A percentile compares a stretch with the other conserved stretches of the same genome.
Conservation (phyloP, 2,329 filamentous ascomycete species). For the Purpureocillium takamizusanense region DNA sequence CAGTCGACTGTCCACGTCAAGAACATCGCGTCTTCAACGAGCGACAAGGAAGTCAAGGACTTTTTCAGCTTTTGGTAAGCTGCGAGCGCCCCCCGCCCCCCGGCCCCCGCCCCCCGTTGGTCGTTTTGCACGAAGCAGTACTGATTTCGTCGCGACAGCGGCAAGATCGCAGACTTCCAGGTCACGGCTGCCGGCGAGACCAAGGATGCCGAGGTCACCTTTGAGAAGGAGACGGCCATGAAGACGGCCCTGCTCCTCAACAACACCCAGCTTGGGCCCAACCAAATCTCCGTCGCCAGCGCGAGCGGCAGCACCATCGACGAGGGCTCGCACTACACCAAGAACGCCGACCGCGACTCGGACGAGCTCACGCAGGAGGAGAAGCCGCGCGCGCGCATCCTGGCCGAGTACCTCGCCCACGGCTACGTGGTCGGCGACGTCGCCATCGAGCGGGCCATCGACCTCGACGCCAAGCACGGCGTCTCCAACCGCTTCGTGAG, state of each 20-base stretch:
- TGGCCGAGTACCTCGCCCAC: slow-evolving; percentile 93
- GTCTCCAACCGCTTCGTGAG: slow-evolving; percentile 71
- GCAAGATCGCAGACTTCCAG: slow-evolving; percentile 81
- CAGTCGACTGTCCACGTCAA: slow-evolving; percentile 60
- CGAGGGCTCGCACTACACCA: slow-evolving; percentile 45
- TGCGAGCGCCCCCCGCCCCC: background rate
- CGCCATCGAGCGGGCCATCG: slow-evolving; percentile 74
- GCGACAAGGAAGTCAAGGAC: slow-evolving; percentile 84
- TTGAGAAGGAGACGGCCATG: slow-evolving; percentile 93
- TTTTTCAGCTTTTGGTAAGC: slow-evolving; percentile 94
- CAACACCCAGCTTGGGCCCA: slow-evolving; percentile 86
- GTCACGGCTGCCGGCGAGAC: slow-evolving; percentile 59
- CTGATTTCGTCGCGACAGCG: slow-evolving; percentile 40
- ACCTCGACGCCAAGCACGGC: slow-evolving; percentile 83
- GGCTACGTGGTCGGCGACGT: slow-evolving; percentile 74
- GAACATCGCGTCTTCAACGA: slow-evolving; percentile 75
- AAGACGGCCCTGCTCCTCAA: slow-evolving; percentile 96
- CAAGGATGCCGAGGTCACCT: slow-evolving; percentile 85
- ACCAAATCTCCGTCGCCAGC: slow-evolving; percentile 69
- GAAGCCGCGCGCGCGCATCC: slow-evolving; percentile 87
- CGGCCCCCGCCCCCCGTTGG: background rate
- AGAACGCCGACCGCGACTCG: slow-evolving; percentile 46
- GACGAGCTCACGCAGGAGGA: slow-evolving; percentile 86
- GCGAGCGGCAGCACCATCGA: slow-evolving; percentile 58
- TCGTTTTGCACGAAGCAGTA: background rate